phyloP scores from a whole-genome alignment of 2,329 filamentous ascomycete genomes.

The Arthroderma sp. region DNA sequence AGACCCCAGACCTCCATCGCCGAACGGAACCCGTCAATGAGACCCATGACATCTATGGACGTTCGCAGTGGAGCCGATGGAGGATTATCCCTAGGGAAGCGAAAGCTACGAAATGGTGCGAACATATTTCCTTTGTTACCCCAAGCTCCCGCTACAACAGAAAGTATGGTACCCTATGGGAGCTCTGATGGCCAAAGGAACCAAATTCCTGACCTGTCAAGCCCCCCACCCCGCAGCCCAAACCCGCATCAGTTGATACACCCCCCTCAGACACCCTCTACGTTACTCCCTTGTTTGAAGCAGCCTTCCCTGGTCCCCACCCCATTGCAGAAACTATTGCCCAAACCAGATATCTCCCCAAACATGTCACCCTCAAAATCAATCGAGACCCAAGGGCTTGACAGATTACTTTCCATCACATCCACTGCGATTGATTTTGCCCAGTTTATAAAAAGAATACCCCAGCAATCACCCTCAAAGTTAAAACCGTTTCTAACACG shows the following conservation, averaged over 20 bases:
- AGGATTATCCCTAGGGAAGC: constrained; percentile 30
- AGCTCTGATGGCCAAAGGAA: constrained; percentile 16
- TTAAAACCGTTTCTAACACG: constrained; percentile 51
- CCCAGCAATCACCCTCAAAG: constrained; percentile 15
- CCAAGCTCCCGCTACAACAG: constrained; percentile 7
- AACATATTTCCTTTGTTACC: constrained; percentile 22
- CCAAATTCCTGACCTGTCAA: constrained; percentile 16
- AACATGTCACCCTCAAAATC: constrained; percentile 9
- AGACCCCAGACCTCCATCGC: constrained; percentile 42
- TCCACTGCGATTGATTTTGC: constrained; percentile 1
- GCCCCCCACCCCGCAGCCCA: constrained; percentile 13
- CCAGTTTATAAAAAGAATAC: constrained; percentile 1
- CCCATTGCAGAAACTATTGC: no score
- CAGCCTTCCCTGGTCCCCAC: no score
- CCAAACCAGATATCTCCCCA: no score
- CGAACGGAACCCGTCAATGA: constrained; percentile 26
- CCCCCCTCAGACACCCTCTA: no score
- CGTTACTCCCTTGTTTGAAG: no score
- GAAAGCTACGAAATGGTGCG: constrained; percentile 37
- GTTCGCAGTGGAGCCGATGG: constrained; percentile 26
- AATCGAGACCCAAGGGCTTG: constrained; percentile 28
- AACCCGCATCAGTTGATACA: no score
- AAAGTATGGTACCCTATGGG: constrained; percentile 8
- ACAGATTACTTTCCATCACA: background rate
- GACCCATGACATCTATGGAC: constrained; percentile 31